Evolutionary conservation across 352 stramenopile genomes (phyloP).

Genomic region (Phytophthora boehmeriae): DNA sequence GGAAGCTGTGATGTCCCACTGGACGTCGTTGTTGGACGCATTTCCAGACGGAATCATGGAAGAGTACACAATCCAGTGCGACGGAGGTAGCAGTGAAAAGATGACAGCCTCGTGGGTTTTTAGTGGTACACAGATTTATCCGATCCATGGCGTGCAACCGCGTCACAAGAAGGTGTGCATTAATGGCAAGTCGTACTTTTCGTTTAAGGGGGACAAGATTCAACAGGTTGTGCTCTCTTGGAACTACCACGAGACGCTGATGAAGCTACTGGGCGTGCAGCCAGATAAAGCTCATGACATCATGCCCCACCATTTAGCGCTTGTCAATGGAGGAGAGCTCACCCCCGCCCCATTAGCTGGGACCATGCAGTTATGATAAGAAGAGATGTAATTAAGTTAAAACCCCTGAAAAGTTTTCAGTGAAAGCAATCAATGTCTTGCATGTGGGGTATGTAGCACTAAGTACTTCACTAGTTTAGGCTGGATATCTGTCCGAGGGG

Average conservation of each 20-base stretch:
- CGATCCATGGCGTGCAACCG: conserved; percentile 72
- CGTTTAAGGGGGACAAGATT: conserved; percentile 82
- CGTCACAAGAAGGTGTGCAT: conserved; percentile 83
- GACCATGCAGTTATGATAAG: conserved; percentile 4
- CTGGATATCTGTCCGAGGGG: too few relatives aligned
- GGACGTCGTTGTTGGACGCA: conserved; percentile 66
- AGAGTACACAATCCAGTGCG: conserved; percentile 76
- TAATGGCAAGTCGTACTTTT: conserved; percentile 76
- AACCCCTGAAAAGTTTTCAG: background rate
- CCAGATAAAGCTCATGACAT: conserved; percentile 26
- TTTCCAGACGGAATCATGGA: conserved; percentile 87
- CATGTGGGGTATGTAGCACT: too few relatives aligned
- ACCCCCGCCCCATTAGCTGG: conserved; percentile 9
- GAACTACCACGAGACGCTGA: conserved; percentile 76
- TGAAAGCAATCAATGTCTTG: too few relatives aligned
- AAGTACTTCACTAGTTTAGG: too few relatives aligned
- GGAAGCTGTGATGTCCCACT: conserved; percentile 76
- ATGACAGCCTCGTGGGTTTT: conserved; percentile 81
- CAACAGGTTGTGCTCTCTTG: conserved; percentile 71
- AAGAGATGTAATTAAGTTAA: conserved; percentile 24
- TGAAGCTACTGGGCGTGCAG: conserved; percentile 73
- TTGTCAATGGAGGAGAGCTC: conserved; percentile 5
- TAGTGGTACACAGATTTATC: conserved; percentile 79
- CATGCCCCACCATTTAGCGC: conserved; percentile 24
- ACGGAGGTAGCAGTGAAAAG: conserved; percentile 59